Evolutionary conservation across 805 yeast genomes (phyloP), one percentile per base, ranked within the genome.

Genomic region (Suhomyces sp.): DNA sequence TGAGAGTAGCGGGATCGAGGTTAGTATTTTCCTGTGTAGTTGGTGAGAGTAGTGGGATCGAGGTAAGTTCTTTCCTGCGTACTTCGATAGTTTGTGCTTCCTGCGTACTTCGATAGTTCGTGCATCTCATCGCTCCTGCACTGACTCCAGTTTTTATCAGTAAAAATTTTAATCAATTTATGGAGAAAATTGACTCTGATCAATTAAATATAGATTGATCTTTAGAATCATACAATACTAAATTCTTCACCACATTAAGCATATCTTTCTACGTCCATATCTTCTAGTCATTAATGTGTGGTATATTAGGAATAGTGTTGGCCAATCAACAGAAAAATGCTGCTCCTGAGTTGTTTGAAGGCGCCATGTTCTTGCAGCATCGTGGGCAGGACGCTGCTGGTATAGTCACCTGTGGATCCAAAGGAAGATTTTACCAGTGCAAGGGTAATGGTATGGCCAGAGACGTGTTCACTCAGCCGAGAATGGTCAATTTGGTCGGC

Each of bases 341-440:
- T 46, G 96, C 97, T 10, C 84, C 96, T 4, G 98, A 92, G 64
- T 77, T 94, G 44, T 85, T 90, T 51, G 99, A 94, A 67, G 97
- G 97, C 6, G 86, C 93, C 56, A 83, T 91, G 74, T 93, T 87
- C 68, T 76, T 94, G 55, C 99, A 94, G 68, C 99, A 94, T 67
- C 82, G 99, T 66, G 99, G 99, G 44, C 99, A 94, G 75, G 99
- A 94, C 69, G 99, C 99, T 9, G 97, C 97, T n/a, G 99, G 99
- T 57, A 93, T 94, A 50, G 94, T 90, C 21, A 94, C 99, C 6
- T 90, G 97, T 68, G 98, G 97, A 50, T 77, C 87, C 44, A 84
- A 93, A 55, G 99, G 98, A 57, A 81, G 99, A 53, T 81, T 94
- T 53, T 92, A 89, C 74, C 98, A 93, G 74, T 94, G 99, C 71